Percentiles rank a stretch among this genome's conserved stretches.
These are phyloP conservation scores for Knoxdaviesia capensis DNA, from an alignment of 2,329 filamentous ascomycete species.

Conservation along the genomic window DNA sequence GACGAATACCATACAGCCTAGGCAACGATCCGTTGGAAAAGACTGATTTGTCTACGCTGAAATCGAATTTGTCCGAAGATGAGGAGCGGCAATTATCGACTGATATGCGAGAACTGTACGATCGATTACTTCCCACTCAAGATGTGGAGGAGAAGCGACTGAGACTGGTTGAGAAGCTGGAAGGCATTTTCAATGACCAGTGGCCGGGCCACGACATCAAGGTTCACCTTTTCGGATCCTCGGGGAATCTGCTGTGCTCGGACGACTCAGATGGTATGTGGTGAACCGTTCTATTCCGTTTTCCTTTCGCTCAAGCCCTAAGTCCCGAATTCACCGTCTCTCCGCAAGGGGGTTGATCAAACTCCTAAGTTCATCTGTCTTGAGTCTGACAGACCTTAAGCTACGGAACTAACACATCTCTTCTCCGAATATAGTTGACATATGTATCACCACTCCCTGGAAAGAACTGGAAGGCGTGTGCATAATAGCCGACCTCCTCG, in stretches of 20 bases:
- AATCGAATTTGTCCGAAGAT: slow-evolving; percentile 47
- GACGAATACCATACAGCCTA: slow-evolving; percentile 80
- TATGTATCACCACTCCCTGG: slow-evolving; percentile 87
- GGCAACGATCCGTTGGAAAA: slow-evolving; percentile 62
- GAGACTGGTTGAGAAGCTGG: slow-evolving; percentile 68
- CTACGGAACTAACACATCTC: not conserved
- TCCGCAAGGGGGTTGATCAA: not conserved
- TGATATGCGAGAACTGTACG: slow-evolving; percentile 74
- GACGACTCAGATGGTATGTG: slow-evolving; percentile 82
- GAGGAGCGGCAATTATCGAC: slow-evolving; percentile 58
- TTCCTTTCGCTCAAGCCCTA: not conserved
- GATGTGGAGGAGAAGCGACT: slow-evolving; percentile 59
- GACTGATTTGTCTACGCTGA: slow-evolving; percentile 49
- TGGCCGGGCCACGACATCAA: slow-evolving; percentile 84
- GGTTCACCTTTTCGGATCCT: slow-evolving; percentile 94
- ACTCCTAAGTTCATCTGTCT: too few relatives aligned
- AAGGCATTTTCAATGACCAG: slow-evolving; percentile 69
- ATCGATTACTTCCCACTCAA: slow-evolving; percentile 61
- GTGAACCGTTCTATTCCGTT: too few relatives aligned
- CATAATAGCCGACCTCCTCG: slow-evolving; percentile 68
- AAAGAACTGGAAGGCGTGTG: slow-evolving; percentile 80
- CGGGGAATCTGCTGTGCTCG: slow-evolving; percentile 83
- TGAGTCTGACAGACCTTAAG: slow-evolving; percentile 2
- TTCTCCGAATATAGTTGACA: slow-evolving; percentile 48
- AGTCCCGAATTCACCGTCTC: slow-evolving; percentile 3